Evolutionary conservation across 2,329 filamentous ascomycete species (phyloP).

Genomic region (Pseudogymnoascus sp.): DNA sequence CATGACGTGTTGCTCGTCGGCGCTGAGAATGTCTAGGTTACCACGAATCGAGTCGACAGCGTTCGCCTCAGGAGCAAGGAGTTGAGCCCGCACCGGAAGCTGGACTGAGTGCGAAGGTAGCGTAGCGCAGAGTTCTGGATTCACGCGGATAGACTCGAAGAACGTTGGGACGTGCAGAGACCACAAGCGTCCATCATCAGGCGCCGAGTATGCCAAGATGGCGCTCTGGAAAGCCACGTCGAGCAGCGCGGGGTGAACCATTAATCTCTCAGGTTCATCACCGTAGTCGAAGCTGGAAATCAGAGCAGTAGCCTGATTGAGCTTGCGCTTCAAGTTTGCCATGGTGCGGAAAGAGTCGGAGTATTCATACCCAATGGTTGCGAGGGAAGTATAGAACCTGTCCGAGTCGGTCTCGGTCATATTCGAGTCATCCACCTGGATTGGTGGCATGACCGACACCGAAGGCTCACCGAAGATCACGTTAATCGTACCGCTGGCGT

Average conservation of each 20-base stretch:
- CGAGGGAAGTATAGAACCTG: not conserved
- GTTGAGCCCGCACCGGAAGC: constrained; percentile 6
- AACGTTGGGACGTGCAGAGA: constrained; percentile 19
- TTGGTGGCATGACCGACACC: not conserved
- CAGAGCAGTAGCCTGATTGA: constrained; percentile 10
- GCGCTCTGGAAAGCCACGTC: constrained; percentile 21
- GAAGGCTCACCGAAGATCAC: not conserved
- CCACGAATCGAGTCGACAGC: constrained; percentile 10
- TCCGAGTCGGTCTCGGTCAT: not conserved
- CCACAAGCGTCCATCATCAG: constrained; percentile 19
- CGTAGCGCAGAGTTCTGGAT: constrained; percentile 12
- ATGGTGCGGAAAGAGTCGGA: constrained; percentile 5
- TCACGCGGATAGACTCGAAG: constrained; percentile 19
- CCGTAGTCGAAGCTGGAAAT: not conserved
- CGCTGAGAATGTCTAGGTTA: constrained; percentile 5
- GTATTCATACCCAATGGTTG: not conserved
- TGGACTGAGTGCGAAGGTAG: not conserved
- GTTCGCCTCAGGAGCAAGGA: constrained; percentile 11
- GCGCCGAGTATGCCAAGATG: constrained; percentile 27
- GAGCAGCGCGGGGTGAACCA: constrained; percentile 10
- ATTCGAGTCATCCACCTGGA: not conserved
- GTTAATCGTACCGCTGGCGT: not conserved
- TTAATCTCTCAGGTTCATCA: not conserved
- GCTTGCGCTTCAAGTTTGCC: constrained; percentile 11
- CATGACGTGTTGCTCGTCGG: constrained; percentile 10